Evolutionary conservation across 2,329 filamentous ascomycete genomes (phyloP).

Genomic region (Aspergillus ruber): DNA sequence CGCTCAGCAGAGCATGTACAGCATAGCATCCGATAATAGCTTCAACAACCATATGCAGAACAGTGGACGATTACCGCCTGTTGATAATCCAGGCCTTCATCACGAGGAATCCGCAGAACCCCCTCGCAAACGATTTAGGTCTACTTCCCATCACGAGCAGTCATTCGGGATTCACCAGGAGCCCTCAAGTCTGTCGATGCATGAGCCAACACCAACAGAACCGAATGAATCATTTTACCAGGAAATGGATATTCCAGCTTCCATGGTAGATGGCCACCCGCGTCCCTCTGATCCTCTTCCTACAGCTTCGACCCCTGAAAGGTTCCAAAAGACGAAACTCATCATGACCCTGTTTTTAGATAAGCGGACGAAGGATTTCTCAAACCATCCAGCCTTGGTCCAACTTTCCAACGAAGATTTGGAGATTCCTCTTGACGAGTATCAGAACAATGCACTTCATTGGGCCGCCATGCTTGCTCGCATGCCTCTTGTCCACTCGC

Average conservation of each 20-base stretch:
- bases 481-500: conserved; percentile 69
- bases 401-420: conserved; percentile 72
- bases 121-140: conserved; percentile 68
- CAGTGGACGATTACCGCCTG: conserved; percentile 29
- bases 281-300: conserved; percentile 40
- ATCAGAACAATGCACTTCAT: conserved; percentile 79
- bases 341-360: conserved; percentile 81
- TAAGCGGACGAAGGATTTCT: conserved; percentile 61
- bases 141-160: conserved; percentile 46
- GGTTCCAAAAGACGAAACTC: conserved; percentile 72
- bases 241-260: conserved; percentile 28
- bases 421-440: conserved; percentile 85
- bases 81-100: conserved; percentile 42
- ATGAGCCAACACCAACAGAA: conserved; percentile 40
- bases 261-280: conserved; percentile 24
- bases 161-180: conserved; percentile 30
- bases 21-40: conserved; percentile 67
- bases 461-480: conserved; percentile 93
- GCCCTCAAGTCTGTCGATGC: conserved; percentile 30
- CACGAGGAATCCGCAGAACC: conserved; percentile 62
- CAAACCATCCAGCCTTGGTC: conserved; percentile 69
- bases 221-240: conserved; percentile 44
- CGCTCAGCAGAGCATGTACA: conserved; percentile 72
- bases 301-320: conserved; percentile 53
- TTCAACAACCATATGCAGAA: conserved; percentile 62